Evolutionary conservation across 331 rosid genomes (phyloP), one percentile per base, ranked within the genome.

Genomic region (Quercus lobata): DNA sequence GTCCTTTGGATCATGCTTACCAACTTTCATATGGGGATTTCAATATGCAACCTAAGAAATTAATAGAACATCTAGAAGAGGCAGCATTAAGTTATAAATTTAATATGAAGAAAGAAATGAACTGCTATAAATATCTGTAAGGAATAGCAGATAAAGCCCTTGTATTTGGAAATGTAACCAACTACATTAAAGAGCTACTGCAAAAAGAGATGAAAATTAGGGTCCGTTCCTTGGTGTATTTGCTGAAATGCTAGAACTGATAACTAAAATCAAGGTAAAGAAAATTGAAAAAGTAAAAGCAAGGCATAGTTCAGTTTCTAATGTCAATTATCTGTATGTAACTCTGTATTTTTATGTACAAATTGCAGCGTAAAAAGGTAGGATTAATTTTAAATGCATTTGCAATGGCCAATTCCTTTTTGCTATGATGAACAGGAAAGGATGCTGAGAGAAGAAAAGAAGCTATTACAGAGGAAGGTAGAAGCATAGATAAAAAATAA

Each of bases 401-500:
- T 12, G 35, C 35, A 21, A 19, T 34, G 5, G 41, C n/a, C 5
- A 14, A 22, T 17, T 24, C 25, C 21, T 25, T 52, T 76, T 52
- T 76, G 7, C 16, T 52, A 27, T 49, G n/a, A 25, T 5, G 54
- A 19, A n/a, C 56, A 76, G 80, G 73, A 46, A 76, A 76, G 22
- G 61, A 29, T n/a, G 35, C 73, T 76, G 30, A 46, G 8, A 17
- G 80, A 76, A 76, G 80, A 63, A 63, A 76, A 52, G 46, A 52
- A 76, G 73, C 53, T 17, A 24, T 71, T 76, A 21, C 29, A 76
- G 41, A 52, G 52, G 56, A 15, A 76, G 80, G 80, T 76, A 76
- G 65, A 46, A 49, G 19, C n/a, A 61, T 11, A 27, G n/a, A 29
- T 5, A 6, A 63, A 27, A 63, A 63, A 10, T 2, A 27, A 27